phyloP scores from a whole-genome alignment of 1,139 yeast genomes.

The Debaryomyces coudertii region DNA sequence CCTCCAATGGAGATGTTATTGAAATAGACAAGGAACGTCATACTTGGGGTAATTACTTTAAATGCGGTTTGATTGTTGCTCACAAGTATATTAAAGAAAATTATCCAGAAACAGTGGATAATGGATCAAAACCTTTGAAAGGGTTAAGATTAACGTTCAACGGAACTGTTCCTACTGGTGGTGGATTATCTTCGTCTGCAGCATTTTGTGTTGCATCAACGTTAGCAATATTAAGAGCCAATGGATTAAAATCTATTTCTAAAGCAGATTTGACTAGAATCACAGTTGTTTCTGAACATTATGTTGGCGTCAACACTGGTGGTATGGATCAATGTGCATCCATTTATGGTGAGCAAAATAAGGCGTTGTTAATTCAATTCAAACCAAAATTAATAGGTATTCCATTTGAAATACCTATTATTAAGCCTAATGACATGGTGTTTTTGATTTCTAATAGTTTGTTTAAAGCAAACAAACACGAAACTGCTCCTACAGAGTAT shows the following conservation, averaged over 20 bases:
- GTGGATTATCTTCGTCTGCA: constrained; percentile 73
- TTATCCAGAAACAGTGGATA: constrained; percentile 23
- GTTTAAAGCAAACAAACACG: constrained; percentile 64
- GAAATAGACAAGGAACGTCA: constrained; percentile 52
- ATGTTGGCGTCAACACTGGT: constrained; percentile 74
- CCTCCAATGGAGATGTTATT: constrained; percentile 41
- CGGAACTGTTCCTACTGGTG: constrained; percentile 75
- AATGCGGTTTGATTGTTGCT: constrained; percentile 67
- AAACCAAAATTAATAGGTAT: constrained; percentile 60
- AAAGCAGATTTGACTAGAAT: constrained; percentile 60
- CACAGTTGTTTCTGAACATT: constrained; percentile 71
- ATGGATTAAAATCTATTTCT: constrained; percentile 46
- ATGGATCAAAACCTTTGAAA: constrained; percentile 27
- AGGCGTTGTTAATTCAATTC: constrained; percentile 65
- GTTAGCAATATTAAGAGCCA: constrained; percentile 58
- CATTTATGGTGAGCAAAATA: constrained; percentile 62
- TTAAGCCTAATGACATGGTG: constrained; percentile 46
- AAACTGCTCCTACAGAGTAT: constrained; percentile 71
- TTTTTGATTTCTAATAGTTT: constrained; percentile 69
- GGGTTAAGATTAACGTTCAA: constrained; percentile 61
- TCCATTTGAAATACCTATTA: constrained; percentile 58
- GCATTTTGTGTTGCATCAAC: constrained; percentile 74
- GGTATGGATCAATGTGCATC: constrained; percentile 83
- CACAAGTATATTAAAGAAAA: constrained; percentile 49
- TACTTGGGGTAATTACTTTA: constrained; percentile 71